Conservation (phyloP, 2,329 filamentous ascomycete genomes). For the Parascedosporium putredinis region DNA sequence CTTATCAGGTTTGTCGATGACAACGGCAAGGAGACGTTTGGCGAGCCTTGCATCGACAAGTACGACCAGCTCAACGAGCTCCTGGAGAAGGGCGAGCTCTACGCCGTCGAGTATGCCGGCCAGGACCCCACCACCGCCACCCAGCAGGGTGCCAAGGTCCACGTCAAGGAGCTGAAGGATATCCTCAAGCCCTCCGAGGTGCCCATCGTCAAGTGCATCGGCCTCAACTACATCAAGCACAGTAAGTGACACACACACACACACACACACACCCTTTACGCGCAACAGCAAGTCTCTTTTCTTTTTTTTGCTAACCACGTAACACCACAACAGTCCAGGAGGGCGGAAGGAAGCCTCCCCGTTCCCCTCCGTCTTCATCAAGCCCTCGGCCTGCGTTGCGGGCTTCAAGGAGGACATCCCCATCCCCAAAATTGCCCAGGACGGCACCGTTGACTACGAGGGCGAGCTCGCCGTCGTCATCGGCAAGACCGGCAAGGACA, state of each 20-base stretch:
- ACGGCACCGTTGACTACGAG: conserved; percentile 51
- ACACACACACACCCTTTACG: background rate
- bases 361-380: conserved; percentile 37
- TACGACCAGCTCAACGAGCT: conserved; percentile 17
- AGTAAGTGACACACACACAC: conserved; percentile 14
- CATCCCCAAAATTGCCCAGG: background rate
- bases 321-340: conserved; percentile 32
- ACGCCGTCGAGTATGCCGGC: conserved; percentile 21
- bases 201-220: conserved; percentile 25
- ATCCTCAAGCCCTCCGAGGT: conserved; percentile 21
- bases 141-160: conserved; percentile 18
- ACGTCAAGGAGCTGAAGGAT: conserved; percentile 21
- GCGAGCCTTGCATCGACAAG: conserved; percentile 19
- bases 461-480: conserved; percentile 68
- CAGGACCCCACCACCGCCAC: conserved; percentile 15
- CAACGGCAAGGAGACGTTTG: conserved; percentile 22
- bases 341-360: conserved; percentile 40
- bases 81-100: conserved; percentile 17
- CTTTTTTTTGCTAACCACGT: too few relatives aligned
- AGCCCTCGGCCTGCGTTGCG: conserved; percentile 31
- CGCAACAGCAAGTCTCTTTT: too few relatives aligned
- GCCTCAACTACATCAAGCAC: conserved; percentile 26
- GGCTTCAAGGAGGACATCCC: conserved; percentile 26
- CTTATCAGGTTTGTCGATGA: conserved; percentile 25
- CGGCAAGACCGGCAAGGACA: conserved; percentile 54